These are phyloP conservation scores for Phaeomoniella chlamydospora DNA, from an alignment of 2,329 filamentous ascomycete species.

Conservation along the genomic window DNA sequence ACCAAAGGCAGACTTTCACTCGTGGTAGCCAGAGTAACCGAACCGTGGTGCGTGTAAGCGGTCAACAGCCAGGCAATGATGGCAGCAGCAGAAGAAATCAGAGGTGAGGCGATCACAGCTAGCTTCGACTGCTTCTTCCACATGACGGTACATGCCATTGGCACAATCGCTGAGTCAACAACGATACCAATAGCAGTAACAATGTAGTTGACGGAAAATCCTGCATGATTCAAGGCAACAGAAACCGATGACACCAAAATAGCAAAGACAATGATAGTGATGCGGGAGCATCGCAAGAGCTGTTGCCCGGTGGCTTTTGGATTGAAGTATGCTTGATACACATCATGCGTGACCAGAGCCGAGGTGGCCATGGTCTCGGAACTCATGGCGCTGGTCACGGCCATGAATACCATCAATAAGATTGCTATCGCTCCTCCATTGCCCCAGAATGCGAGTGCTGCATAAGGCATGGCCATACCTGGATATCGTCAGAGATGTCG, in stretches of 20 bases:
- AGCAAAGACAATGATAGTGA: conserved; percentile 16
- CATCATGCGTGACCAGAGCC: conserved; percentile 11
- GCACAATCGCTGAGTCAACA: conserved; percentile 36
- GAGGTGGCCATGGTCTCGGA: conserved; percentile 1
- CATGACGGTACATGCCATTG: conserved; percentile 37
- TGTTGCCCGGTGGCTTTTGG: conserved; percentile 9
- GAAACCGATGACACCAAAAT: conserved; percentile 4
- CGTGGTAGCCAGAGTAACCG: conserved; percentile 30
- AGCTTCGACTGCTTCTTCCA: conserved; percentile 35
- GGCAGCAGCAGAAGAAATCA: conserved; percentile 35
- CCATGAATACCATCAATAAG: conserved; percentile 25
- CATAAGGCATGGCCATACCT: conserved; percentile 14
- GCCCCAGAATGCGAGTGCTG: conserved; percentile 14
- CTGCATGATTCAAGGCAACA: conserved; percentile 13
- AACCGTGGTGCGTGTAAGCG: conserved; percentile 30
- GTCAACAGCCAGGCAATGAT: conserved; percentile 38
- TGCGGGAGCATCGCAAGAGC: conserved; percentile 11
- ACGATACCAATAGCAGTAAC: conserved; percentile 12
- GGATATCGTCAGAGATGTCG: background rate
- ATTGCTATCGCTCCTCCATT: conserved; percentile 13
- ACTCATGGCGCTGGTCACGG: conserved; percentile 21
- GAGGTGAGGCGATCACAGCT: conserved; percentile 35
- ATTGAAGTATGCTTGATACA: conserved; percentile 17
- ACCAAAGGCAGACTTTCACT: conserved; percentile 10
- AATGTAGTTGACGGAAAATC: conserved; percentile 9